Base-by-base conservation (phyloP, 2,329 filamentous ascomycete species). In the Cladophialophora immunda region DNA sequence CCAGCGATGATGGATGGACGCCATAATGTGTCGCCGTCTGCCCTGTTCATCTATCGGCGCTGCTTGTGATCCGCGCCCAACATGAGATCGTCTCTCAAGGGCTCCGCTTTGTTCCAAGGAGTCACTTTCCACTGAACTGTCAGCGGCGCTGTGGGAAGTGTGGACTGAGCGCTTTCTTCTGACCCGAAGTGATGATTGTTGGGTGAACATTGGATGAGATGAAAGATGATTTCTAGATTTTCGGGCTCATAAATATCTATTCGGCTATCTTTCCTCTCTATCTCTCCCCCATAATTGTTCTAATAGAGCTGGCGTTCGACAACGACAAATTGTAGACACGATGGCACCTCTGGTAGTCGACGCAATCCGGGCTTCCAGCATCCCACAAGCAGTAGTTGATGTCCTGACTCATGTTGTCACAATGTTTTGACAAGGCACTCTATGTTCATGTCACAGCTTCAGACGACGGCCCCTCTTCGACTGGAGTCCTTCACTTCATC, bases 331-430 rank as follows among this genome's bases (percentile, higher is more conserved):
- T 22, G 41, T 9, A 22, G n/a, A 8, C 19, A 47, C 41, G 9
- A 47, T 22, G 41, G 41, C 19, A 47, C 41, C 22, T 7, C 3
- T 22, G n/a, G 8, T 11, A 4, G 3, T n/a, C 7, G n/a, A 47
- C 7, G 45, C 38, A 27, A 36, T 59, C 27, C 17, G 2, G n/a
- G 41, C 57, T 22, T 59, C 52, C 57, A 19, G 22, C 30, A 59
- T 59, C 19, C 41, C 57, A 25, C 36, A 59, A 8, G 25, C 8
- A 29, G 57, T 50, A 59, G 7, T 17, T 30, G 25, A 30, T 41
- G 19, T 17, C 38, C 45, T 27, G 29, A 6, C 22, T 17, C 9
- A 13, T 22, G 36, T 13, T 17, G 7, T 8, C 19, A 19, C 11
- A 19, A 19, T n/a, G 8, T 15, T 45, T 38, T 58, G 38, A 58